Evolutionary conservation across 2,329 filamentous ascomycete species (phyloP).

Genomic region (Trichoderma atrobrunneum): DNA sequence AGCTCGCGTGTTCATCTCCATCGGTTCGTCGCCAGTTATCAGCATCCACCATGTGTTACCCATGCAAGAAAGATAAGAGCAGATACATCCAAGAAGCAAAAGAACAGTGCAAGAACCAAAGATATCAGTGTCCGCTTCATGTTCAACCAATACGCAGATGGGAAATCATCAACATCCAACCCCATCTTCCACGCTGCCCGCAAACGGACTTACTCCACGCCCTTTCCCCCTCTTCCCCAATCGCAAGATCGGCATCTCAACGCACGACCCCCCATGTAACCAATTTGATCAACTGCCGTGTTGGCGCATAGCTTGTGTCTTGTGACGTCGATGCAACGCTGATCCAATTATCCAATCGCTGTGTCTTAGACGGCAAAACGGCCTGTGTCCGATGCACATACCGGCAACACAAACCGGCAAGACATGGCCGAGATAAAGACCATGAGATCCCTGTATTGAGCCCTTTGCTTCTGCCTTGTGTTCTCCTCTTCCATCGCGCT

Average conservation of each 20-base stretch:
- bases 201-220: background rate
- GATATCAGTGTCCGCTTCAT: background rate
- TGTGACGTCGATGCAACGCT: constrained; percentile 15
- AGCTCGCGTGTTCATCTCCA: background rate
- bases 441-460: background rate
- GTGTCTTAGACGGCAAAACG: background rate
- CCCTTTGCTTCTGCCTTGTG: background rate
- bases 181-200: background rate
- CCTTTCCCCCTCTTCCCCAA: background rate
- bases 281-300: background rate
- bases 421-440: background rate
- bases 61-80: background rate
- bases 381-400: background rate
- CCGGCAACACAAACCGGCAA: background rate
- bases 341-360: background rate
- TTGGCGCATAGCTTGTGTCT: background rate
- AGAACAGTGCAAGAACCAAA: background rate
- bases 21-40: background rate
- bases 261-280: background rate
- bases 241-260: background rate
- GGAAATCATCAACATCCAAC: background rate
- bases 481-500: background rate
- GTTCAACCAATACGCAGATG: background rate
- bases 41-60: background rate
- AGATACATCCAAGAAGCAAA: background rate